These are phyloP conservation scores for Skeletonema costatum DNA, from an alignment of 108 stramenopile genomes.

Conservation along the genomic window DNA sequence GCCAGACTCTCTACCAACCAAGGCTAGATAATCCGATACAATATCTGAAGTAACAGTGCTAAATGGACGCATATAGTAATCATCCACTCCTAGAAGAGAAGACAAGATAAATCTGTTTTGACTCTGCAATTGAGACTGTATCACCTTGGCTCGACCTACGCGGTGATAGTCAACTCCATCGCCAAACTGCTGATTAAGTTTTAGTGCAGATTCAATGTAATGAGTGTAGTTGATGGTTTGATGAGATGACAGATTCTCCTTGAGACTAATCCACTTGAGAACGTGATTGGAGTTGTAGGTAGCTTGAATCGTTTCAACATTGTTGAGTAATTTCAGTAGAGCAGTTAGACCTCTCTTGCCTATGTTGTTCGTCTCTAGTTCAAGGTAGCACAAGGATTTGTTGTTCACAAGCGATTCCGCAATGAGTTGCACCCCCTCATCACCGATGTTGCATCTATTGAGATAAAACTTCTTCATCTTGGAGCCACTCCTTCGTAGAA, in stretches of 20 bases:
- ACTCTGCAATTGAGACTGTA: not conserved
- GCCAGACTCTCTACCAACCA: not conserved
- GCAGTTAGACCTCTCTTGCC: not conserved
- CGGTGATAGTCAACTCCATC: not conserved
- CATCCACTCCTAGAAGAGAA: not conserved
- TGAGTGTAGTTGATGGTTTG: not conserved
- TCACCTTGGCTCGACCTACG: not conserved
- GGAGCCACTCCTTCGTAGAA: not conserved
- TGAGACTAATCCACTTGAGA: not conserved
- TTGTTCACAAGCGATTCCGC: not conserved
- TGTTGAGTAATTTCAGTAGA: not conserved
- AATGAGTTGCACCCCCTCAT: not conserved
- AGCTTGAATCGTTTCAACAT: not conserved
- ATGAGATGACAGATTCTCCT: not conserved
- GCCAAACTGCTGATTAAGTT: not conserved
- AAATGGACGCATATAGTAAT: not conserved
- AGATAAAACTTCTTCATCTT: not conserved
- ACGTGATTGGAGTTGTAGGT: not conserved
- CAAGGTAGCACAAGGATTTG: not conserved
- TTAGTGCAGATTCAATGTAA: not conserved
- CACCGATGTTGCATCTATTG: not conserved
- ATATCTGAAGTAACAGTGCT: not conserved
- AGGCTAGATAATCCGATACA: not conserved
- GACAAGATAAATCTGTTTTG: not conserved
- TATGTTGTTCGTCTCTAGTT: not conserved